Percentiles rank a stretch among this genome's conserved stretches.
These are phyloP conservation scores for Trypanosoma platydactyli DNA, from an alignment of 208 protist genomes.

Conservation along the genomic window DNA sequence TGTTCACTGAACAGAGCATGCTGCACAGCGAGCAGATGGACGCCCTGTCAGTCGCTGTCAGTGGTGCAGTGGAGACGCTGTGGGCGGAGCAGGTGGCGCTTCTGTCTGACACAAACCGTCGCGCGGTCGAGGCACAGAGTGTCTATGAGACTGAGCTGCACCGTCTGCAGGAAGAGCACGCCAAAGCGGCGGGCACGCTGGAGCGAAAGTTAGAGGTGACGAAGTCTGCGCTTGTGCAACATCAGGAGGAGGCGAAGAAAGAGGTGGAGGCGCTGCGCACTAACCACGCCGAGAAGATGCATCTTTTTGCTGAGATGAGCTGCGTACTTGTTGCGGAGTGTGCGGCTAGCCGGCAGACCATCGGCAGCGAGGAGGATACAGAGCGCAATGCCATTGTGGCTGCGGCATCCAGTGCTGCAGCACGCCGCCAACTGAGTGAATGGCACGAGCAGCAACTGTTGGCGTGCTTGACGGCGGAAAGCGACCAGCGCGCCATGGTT, in stretches of 20 bases:
- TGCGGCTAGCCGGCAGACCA: not conserved
- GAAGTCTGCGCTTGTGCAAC: slow-evolving; percentile 1
- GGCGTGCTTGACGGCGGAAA: slow-evolving; percentile 16
- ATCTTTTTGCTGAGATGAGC: not conserved
- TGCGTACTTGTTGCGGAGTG: slow-evolving; percentile 2
- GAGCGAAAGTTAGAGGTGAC: slow-evolving; percentile 1
- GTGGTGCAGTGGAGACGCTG: slow-evolving; percentile 1
- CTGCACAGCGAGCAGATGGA: slow-evolving; percentile 1
- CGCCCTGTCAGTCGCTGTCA: not conserved
- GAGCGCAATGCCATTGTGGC: not conserved
- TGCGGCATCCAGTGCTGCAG: not conserved
- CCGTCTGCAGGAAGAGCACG: slow-evolving; percentile 14
- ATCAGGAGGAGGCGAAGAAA: slow-evolving; percentile 19
- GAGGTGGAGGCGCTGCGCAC: slow-evolving; percentile 2
- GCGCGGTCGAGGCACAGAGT: not conserved
- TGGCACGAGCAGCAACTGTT: slow-evolving; percentile 17
- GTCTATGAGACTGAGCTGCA: not conserved
- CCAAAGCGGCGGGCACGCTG: not conserved
- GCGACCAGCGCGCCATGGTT: slow-evolving; percentile 12
- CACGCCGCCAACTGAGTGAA: slow-evolving; percentile 13
- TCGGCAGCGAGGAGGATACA: slow-evolving; percentile 1
- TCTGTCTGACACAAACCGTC: not conserved
- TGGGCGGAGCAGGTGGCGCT: not conserved
- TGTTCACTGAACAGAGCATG: not conserved
- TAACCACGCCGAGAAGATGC: slow-evolving; percentile 9